phyloP scores from a whole-genome alignment of 139 green algal species.

The Zygnema circumcarinatum region DNA sequence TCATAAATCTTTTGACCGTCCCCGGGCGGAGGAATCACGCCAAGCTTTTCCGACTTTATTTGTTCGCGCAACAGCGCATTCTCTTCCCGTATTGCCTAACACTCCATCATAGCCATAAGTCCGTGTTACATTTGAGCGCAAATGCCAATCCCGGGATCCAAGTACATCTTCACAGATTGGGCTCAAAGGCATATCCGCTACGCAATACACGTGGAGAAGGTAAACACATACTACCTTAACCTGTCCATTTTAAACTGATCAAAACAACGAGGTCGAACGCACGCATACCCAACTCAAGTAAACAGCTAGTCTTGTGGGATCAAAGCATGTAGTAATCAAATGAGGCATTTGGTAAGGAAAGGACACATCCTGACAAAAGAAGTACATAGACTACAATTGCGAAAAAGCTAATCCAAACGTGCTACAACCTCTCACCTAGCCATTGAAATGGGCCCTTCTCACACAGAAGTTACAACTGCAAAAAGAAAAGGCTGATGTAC shows the following conservation, averaged over 20 bases:
- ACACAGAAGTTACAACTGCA: no score
- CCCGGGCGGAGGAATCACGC: constrained; percentile 29
- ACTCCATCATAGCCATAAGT: background rate
- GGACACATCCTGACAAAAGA: no score
- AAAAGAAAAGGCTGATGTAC: no score
- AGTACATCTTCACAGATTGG: no score
- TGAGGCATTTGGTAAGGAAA: no score
- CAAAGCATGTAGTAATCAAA: no score
- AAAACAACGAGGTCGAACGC: background rate
- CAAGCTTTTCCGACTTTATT: constrained; percentile 25
- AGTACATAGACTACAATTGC: no score
- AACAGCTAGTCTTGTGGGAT: no score
- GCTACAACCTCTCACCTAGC: no score
- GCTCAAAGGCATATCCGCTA: no score
- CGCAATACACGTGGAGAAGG: background rate
- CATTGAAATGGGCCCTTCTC: no score
- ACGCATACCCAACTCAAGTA: constrained; percentile 2
- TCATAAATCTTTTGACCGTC: constrained; percentile 59
- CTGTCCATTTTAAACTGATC: background rate
- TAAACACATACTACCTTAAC: background rate
- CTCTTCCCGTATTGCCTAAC: constrained; percentile 42
- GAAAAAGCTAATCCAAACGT: no score
- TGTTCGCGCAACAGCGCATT: constrained; percentile 45
- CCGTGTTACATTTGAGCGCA: background rate
- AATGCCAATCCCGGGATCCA: constrained; percentile 17